A percentile compares a stretch with the other conserved stretches of the same genome.
These are phyloP conservation scores for Cladobotryum mycophilum DNA, from an alignment of 2,329 filamentous ascomycete genomes.

Conservation along the genomic window DNA sequence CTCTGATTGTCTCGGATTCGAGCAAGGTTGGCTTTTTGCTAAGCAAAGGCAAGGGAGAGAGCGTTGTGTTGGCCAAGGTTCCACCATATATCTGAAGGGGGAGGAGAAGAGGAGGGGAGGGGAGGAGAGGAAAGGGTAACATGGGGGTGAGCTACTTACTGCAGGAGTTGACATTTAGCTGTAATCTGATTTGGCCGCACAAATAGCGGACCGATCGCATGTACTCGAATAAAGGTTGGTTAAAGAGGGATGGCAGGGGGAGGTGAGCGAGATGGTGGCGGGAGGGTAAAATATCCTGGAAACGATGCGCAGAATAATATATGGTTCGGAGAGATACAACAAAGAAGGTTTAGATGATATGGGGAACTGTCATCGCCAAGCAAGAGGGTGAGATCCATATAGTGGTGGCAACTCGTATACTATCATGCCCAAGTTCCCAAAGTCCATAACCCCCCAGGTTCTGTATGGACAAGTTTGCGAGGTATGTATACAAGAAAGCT, in stretches of 20 bases:
- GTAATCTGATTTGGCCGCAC: conserved; percentile 12
- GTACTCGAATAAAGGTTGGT: conserved; percentile 5
- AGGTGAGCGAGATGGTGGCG: background rate
- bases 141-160: conserved; percentile 14
- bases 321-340: conserved; percentile 8
- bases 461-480: background rate
- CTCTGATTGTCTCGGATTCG: conserved; percentile 73
- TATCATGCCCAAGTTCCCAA: conserved; percentile 5
- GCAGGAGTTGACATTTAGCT: conserved; percentile 19
- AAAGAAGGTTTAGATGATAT: conserved; percentile 3
- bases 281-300: background rate
- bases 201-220: conserved; percentile 10
- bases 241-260: conserved; percentile 7
- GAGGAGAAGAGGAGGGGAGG: too few relatives aligned
- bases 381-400: conserved; percentile 8
- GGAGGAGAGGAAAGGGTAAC: conserved; percentile 10
- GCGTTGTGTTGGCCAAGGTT: conserved; percentile 3
- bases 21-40: conserved; percentile 36
- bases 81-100: conserved; percentile 1
- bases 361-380: conserved; percentile 4
- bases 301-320: background rate
- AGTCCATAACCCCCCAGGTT: conserved; percentile 7
- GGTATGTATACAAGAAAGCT: background rate
- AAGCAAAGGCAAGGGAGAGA: conserved; percentile 11
- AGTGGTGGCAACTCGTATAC: conserved; percentile 1